Conservation (phyloP, 257 asterid genomes). For the Schizonepeta tenuifolia region DNA sequence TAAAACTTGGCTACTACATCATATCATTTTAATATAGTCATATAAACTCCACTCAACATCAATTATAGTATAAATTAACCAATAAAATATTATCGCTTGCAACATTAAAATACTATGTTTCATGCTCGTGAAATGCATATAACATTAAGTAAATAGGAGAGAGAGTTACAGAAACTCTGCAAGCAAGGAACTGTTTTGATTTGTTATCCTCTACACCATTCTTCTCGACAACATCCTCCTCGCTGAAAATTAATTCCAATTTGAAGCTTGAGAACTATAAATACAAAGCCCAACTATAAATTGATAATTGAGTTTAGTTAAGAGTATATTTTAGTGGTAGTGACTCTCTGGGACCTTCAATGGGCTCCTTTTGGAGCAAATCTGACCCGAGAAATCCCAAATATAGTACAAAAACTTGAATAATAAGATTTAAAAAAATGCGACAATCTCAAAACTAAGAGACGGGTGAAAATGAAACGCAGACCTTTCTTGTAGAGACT, state of each 20-base stretch:
- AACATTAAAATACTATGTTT: not conserved
- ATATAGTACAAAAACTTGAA: not conserved
- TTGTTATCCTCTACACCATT: constrained; percentile 35
- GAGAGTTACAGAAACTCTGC: constrained; percentile 46
- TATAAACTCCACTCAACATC: not conserved
- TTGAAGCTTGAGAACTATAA: not conserved
- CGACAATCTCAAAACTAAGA: too few species aligned
- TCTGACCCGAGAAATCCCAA: constrained; percentile 50
- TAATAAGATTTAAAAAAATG: not conserved
- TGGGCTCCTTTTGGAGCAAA: constrained; percentile 62
- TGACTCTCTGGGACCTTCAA: constrained; percentile 33
- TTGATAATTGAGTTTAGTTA: not conserved
- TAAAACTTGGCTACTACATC: not conserved
- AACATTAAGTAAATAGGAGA: not conserved
- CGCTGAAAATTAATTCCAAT: constrained; percentile 39
- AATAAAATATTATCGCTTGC: not conserved
- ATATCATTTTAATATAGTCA: not conserved
- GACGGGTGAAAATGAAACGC: not conserved
- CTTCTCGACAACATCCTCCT: constrained; percentile 32
- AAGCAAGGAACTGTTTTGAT: constrained; percentile 39
- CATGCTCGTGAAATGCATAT: not conserved
- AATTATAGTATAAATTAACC: not conserved
- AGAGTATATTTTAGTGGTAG: constrained; percentile 34
- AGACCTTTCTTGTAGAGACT: constrained; percentile 57
- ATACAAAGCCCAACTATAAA: not conserved